These are phyloP conservation scores for Diplosphaera chodatii DNA, from an alignment of 139 green algal genomes.

Conservation along the genomic window DNA sequence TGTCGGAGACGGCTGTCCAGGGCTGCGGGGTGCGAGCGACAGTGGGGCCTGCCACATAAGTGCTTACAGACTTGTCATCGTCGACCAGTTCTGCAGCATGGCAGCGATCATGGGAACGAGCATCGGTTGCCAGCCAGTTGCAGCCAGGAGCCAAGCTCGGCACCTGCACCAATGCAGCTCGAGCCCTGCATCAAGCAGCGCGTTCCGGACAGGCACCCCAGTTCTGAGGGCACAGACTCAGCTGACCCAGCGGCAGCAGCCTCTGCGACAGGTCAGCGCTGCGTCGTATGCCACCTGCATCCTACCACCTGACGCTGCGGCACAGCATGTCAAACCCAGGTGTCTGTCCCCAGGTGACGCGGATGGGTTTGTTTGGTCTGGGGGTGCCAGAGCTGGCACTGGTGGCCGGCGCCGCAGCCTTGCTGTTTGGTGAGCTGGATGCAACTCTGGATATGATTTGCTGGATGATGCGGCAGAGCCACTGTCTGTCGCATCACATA, in stretches of 20 bases:
- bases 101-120: no score
- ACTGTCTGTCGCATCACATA: not conserved
- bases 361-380: conserved; percentile 74
- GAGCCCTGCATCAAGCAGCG: not conserved
- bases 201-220: not conserved
- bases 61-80: no score
- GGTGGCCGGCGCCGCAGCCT: conserved; percentile 74
- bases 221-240: not conserved
- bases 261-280: not conserved
- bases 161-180: not conserved
- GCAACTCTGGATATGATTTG: conserved; percentile 11
- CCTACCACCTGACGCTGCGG: no score
- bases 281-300: not conserved
- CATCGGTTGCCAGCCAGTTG: no score
- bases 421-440: conserved; percentile 64
- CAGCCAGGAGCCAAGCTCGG: not conserved
- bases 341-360: conserved; percentile 9
- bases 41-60: no score
- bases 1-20: no score
- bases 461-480: not conserved
- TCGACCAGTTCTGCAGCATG: no score
- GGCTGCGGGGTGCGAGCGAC: no score
- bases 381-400: conserved; percentile 80
- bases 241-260: not conserved
- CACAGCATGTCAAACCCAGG: no score